Evolutionary conservation across 2,329 filamentous ascomycete genomes (phyloP).

Genomic region (Ceratocystis colombiana): DNA sequence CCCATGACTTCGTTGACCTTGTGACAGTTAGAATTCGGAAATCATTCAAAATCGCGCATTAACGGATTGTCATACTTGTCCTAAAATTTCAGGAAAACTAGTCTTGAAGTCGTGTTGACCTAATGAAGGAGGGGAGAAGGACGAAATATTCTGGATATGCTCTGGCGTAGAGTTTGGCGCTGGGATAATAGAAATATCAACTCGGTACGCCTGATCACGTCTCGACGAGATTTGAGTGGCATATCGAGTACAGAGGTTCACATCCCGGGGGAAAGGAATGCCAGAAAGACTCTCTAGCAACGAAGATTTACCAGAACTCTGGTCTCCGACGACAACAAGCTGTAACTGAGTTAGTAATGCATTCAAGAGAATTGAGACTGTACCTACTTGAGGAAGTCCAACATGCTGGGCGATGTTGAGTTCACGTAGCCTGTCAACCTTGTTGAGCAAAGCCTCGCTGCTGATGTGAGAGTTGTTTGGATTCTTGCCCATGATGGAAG

Average conservation of each 20-base stretch:
- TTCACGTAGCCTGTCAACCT: constrained; percentile 38
- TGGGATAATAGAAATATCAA: constrained; percentile 38
- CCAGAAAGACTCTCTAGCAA: constrained; percentile 28
- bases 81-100: constrained; percentile 35
- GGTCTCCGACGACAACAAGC: constrained; percentile 29
- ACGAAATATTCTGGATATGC: constrained; percentile 18
- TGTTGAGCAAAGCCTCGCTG: constrained; percentile 25
- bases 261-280: constrained; percentile 28
- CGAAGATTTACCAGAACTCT: constrained; percentile 29
- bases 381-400: constrained; percentile 45
- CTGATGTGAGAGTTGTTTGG: background rate
- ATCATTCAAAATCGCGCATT: constrained; percentile 11
- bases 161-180: constrained; percentile 26
- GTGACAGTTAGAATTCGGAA: background rate
- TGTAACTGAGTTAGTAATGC: constrained; percentile 19
- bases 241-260: constrained; percentile 28
- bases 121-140: background rate
- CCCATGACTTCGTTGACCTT: constrained; percentile 19
- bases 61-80: constrained; percentile 7
- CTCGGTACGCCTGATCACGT: constrained; percentile 27
- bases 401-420: constrained; percentile 34
- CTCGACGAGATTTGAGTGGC: constrained; percentile 28
- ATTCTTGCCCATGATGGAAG: background rate
- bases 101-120: constrained; percentile 29
- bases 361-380: too few relatives aligned